phyloP scores from a whole-genome alignment of 2,329 filamentous ascomycete genomes.

The Tetracladium maxilliforme region DNA sequence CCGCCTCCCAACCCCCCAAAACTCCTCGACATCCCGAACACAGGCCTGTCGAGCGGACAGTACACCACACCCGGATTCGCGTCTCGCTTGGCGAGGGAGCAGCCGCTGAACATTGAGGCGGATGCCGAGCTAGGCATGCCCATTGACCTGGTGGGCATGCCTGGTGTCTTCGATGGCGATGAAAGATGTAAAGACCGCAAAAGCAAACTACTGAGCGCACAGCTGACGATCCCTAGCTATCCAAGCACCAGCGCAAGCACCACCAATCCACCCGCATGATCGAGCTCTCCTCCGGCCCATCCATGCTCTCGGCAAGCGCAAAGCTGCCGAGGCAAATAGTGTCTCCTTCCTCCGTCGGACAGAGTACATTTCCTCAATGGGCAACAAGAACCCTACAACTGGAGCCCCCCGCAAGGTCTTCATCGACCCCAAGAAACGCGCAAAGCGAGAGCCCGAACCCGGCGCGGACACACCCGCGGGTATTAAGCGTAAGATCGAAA shows the following conservation, averaged over 20 bases:
- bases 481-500: conserved; percentile 55
- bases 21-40: conserved; percentile 91
- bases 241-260: conserved; percentile 58
- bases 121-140: conserved; percentile 98
- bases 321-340: conserved; percentile 56
- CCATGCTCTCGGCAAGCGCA: conserved; percentile 72
- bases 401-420: conserved; percentile 31
- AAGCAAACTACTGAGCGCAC: conserved; percentile 5
- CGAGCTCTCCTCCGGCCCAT: conserved; percentile 71
- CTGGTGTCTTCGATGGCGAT: conserved; percentile 87
- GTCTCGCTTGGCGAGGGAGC: conserved; percentile 75
- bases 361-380: conserved; percentile 71
- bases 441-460: conserved; percentile 25
- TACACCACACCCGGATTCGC: conserved; percentile 88
- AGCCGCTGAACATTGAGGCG: conserved; percentile 90
- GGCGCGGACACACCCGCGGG: conserved; percentile 47
- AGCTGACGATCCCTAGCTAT: conserved; percentile 43
- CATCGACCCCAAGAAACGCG: conserved; percentile 22
- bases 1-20: conserved; percentile 91
- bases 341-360: conserved; percentile 92
- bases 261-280: conserved; percentile 69
- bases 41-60: conserved; percentile 70
- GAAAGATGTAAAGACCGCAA: conserved; percentile 72
- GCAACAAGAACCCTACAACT: conserved; percentile 31
- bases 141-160: conserved; percentile 86